Evolutionary conservation across 2,329 filamentous ascomycete genomes (phyloP), one percentile per base, ranked within the genome.

Genomic region (Beauveria bassiana): DNA sequence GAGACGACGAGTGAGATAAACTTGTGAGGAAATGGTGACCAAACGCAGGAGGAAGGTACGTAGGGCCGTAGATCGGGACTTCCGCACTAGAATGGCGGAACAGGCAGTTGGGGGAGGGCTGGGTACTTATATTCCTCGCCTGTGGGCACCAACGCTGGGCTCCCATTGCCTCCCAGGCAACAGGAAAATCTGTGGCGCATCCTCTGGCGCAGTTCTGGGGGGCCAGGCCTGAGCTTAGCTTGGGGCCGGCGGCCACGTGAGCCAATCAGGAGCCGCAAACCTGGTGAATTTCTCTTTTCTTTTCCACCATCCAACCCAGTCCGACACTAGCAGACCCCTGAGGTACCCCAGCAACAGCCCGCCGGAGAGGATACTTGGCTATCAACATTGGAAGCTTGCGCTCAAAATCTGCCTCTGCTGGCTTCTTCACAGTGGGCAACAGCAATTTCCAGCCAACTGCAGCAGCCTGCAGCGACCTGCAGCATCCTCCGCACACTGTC

Each of bases 121-220:
- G 70, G 71, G 75, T 81, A 76, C 76, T 83, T 83, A 83, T 83
- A 83, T 78, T 82, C 82, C 79, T 81, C 70, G 64, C 66, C 67
- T 64, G 66, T 67, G 70, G 69, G 68, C 68, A 67, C 69, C 71
- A 67, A 70, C 70, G 72, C 73, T 73, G 69, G 70, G 67, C 68
- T 75, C 73, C 42, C 42, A 38, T 43, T 18, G 42, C 18, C 49
- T 34, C 49, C 76, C 69, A 77, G 76, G 75, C 75, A 77, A 72
- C 75, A 70, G 72, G 73, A 72, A 71, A 70, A 70, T 69, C 68
- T 72, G 77, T 78, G 75, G 77, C 75, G 76, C 72, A 71, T 73
- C 66, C 68, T 72, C 71, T 73, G 70, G 57, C 43, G 43, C 43
- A 58, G 34, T 43, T 51, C 10, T 42, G 34, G 58, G 40, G 72